Conservation (phyloP, 148 eudicot genomes). For the Mesembryanthemum crystallinum region DNA sequence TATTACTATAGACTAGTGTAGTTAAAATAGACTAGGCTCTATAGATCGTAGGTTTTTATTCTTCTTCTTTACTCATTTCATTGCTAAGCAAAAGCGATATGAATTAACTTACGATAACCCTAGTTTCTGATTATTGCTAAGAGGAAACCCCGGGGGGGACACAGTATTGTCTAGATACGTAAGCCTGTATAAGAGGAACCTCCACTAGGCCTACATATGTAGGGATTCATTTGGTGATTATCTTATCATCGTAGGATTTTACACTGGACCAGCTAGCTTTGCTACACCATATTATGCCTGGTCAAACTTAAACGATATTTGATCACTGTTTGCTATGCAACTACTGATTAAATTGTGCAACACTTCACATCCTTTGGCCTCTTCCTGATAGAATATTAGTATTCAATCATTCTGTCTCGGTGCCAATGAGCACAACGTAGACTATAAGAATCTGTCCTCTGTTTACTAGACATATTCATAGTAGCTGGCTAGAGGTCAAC, state of each 20-base stretch:
- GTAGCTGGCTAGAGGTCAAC: background rate
- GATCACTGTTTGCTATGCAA: background rate
- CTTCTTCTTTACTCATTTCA: background rate
- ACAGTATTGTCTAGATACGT: background rate
- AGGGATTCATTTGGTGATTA: no score
- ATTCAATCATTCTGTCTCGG: constrained; percentile 25
- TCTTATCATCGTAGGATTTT: no score
- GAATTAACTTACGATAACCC: background rate
- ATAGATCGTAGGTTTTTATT: background rate
- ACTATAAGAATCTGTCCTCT: constrained; percentile 25
- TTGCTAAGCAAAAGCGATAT: background rate
- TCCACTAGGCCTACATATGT: background rate
- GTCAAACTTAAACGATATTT: background rate
- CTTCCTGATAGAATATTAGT: background rate
- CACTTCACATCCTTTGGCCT: constrained; percentile 2
- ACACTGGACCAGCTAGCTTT: background rate
- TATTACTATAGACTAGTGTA: background rate
- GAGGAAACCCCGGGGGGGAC: no score
- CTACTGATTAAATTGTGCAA: background rate
- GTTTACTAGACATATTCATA: constrained; percentile 17
- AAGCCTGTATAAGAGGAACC: background rate
- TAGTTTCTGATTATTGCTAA: background rate
- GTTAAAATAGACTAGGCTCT: background rate
- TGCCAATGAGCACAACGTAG: constrained; percentile 25
- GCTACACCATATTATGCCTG: background rate